These are phyloP conservation scores for Diddensiella transvaalensis DNA, from an alignment of 805 yeast species.

Conservation along the genomic window DNA sequence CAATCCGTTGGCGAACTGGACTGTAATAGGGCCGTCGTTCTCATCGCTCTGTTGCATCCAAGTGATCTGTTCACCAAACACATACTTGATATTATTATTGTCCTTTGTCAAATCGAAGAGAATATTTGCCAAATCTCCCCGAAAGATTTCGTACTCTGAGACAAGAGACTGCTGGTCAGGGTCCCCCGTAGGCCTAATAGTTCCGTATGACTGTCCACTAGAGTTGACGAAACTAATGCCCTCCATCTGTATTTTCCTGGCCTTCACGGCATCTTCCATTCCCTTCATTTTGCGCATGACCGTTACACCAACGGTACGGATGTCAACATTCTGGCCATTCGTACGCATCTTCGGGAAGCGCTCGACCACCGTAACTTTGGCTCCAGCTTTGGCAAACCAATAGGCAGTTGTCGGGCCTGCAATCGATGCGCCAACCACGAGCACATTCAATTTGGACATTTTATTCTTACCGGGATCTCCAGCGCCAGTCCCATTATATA, in stretches of 20 bases:
- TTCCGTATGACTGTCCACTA: background rate
- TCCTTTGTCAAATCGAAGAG: constrained; percentile 1
- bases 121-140: background rate
- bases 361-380: background rate
- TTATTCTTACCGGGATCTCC: background rate
- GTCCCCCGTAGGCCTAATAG: constrained; percentile 1
- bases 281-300: constrained; percentile 1
- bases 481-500: background rate
- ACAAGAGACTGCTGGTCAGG: constrained; percentile 5
- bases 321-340: constrained; percentile 3
- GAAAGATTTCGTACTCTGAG: constrained; percentile 7
- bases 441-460: background rate
- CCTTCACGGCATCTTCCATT: constrained; percentile 3
- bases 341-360: constrained; percentile 1
- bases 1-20: background rate
- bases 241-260: background rate
- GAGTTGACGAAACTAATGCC: background rate
- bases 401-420: constrained; percentile 1
- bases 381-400: constrained; percentile 1
- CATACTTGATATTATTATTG: constrained; percentile 4
- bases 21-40: background rate
- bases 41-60: constrained; percentile 3
- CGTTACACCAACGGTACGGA: constrained; percentile 2
- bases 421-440: constrained; percentile 1
- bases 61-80: constrained; percentile 4